Percentiles rank a stretch among this genome's conserved stretches.
Conservation (phyloP, 2,329 filamentous ascomycete species). For the Ramularia collo-cygni region DNA sequence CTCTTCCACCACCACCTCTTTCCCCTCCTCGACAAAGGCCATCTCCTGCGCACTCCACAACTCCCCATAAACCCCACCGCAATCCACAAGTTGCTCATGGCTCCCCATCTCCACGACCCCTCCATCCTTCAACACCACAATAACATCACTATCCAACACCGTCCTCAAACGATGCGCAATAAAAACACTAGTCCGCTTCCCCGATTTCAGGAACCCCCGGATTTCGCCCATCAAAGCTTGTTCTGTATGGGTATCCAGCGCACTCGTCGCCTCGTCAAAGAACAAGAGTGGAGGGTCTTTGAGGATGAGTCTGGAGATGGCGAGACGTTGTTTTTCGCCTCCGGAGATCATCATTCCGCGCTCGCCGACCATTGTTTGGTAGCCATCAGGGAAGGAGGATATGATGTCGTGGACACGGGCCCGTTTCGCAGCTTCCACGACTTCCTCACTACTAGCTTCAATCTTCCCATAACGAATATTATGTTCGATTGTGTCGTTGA, state of each 20-base stretch:
- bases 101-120: constrained; percentile 83
- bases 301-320: constrained; percentile 72
- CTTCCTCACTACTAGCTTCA: constrained; percentile 63
- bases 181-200: constrained; percentile 84
- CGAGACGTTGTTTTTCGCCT: constrained; percentile 87
- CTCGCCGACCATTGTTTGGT: constrained; percentile 86
- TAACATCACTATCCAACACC: constrained; percentile 85
- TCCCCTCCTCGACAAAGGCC: constrained; percentile 30
- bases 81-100: constrained; percentile 74
- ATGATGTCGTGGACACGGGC: constrained; percentile 83
- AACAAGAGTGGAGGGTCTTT: constrained; percentile 88
- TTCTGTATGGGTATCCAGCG: constrained; percentile 88
- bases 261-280: constrained; percentile 92
- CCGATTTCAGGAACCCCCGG: constrained; percentile 84
- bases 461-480: constrained; percentile 92
- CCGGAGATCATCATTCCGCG: constrained; percentile 92
- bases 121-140: constrained; percentile 82
- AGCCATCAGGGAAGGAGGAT: constrained; percentile 68
- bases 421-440: constrained; percentile 69
- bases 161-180: constrained; percentile 88
- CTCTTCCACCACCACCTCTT: constrained; percentile 6
- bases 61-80: constrained; percentile 74
- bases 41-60: constrained; percentile 62
- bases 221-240: constrained; percentile 86
- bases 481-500: constrained; percentile 93